These are phyloP conservation scores for Cryptosporidium sp. DNA, from an alignment of 169 alveolate species.

Conservation along the genomic window DNA sequence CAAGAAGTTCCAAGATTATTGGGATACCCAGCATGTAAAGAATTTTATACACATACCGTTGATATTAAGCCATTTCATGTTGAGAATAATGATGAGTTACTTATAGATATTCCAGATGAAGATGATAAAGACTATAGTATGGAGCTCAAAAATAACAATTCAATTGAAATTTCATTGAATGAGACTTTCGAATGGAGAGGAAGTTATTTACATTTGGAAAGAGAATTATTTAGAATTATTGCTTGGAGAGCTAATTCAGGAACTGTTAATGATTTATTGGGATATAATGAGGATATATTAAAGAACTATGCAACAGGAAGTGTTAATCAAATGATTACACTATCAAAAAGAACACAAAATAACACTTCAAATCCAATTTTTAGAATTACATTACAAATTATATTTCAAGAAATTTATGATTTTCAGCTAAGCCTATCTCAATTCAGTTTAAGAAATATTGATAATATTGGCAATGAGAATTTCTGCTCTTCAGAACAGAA, in stretches of 20 bases:
- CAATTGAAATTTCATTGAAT: conserved; percentile 54
- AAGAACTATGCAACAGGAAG: conserved; percentile 73
- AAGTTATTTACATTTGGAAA: conserved; percentile 67
- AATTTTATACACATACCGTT: conserved; percentile 63
- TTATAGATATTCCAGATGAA: conserved; percentile 51
- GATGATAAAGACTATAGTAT: not conserved
- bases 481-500: not conserved
- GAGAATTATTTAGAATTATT: conserved; percentile 62
- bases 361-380: conserved; percentile 33
- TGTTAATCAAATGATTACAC: conserved; percentile 64
- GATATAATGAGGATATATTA: conserved; percentile 55
- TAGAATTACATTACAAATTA: conserved; percentile 51
- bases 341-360: conserved; percentile 35
- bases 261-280: conserved; percentile 67
- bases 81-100: conserved; percentile 13
- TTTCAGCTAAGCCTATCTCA: conserved; percentile 57
- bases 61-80: conserved; percentile 57
- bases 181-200: conserved; percentile 76
- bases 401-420: conserved; percentile 74
- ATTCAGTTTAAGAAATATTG: conserved; percentile 25
- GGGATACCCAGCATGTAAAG: conserved; percentile 71
- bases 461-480: not conserved
- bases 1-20: conserved; percentile 58
- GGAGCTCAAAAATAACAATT: conserved; percentile 33
- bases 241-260: conserved; percentile 68